phyloP scores from a whole-genome alignment of 1,139 yeast genomes.

The Candida albicans region DNA sequence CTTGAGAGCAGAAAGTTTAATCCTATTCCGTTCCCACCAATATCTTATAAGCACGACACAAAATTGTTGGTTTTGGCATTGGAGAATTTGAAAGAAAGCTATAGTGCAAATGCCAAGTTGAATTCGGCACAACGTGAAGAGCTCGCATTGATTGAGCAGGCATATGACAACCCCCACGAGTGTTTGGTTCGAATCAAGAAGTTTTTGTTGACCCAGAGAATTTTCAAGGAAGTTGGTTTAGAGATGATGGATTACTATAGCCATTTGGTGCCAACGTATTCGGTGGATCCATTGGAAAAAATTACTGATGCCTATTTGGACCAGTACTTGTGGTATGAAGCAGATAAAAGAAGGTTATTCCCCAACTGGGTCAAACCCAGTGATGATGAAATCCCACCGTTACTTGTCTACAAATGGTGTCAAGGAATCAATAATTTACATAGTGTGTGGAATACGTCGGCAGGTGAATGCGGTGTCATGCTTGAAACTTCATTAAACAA shows the following conservation, averaged over 20 bases:
- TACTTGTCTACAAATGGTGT: constrained; percentile 90
- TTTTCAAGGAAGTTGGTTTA: constrained; percentile 83
- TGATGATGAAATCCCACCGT: constrained; percentile 91
- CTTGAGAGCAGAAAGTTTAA: constrained; percentile 80
- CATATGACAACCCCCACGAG: constrained; percentile 96
- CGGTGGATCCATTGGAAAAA: constrained; percentile 88
- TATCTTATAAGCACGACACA: constrained; percentile 90
- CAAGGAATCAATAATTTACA: constrained; percentile 86
- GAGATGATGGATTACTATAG: constrained; percentile 94
- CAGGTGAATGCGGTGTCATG: constrained; percentile 84
- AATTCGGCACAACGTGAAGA: constrained; percentile 91
- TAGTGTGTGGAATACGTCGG: constrained; percentile 73
- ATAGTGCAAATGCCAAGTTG: constrained; percentile 78
- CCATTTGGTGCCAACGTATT: constrained; percentile 80
- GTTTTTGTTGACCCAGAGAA: constrained; percentile 81
- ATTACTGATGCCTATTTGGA: constrained; percentile 96
- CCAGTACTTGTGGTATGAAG: constrained; percentile 95
- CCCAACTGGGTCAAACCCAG: constrained; percentile 97
- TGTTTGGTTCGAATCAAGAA: constrained; percentile 83
- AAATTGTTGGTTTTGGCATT: constrained; percentile 85
- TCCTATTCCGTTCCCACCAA: constrained; percentile 93
- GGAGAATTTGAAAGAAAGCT: constrained; percentile 82
- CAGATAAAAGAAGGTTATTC: constrained; percentile 80
- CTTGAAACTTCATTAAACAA: constrained; percentile 70
- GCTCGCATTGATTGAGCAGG: constrained; percentile 89